A percentile compares a stretch with the other conserved stretches of the same genome.
Evolutionary conservation across 139 green algal species (phyloP).

Genomic region (Eudorina sp.): DNA sequence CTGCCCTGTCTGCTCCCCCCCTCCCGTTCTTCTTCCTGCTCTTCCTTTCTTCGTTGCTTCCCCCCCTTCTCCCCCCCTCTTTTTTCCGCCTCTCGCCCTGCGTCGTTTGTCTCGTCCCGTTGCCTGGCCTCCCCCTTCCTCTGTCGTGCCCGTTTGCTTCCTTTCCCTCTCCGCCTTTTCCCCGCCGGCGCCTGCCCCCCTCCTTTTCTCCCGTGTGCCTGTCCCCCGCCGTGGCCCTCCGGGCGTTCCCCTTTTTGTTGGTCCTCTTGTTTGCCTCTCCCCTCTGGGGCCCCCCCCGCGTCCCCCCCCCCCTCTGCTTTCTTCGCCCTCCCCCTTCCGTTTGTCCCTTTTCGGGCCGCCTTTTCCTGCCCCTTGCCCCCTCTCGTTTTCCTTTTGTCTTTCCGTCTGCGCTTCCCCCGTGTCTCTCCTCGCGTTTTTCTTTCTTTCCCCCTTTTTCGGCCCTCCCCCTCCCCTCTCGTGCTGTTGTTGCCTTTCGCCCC

Average conservation of each 20-base stretch:
- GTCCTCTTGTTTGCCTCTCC: background rate
- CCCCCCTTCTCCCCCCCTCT: background rate
- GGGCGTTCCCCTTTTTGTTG: no score
- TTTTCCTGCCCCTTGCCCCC: background rate
- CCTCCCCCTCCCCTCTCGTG: background rate
- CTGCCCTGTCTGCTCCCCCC: background rate
- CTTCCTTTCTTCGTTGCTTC: background rate
- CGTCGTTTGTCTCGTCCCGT: no score
- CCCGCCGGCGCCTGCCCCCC: background rate
- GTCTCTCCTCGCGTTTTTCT: background rate
- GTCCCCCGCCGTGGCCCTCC: no score
- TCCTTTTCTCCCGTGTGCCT: no score
- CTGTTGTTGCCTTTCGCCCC: no score
- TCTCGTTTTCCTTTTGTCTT: background rate
- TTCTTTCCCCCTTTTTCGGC: background rate
- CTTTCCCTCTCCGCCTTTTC: no score
- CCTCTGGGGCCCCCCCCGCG: background rate
- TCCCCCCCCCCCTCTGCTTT: background rate
- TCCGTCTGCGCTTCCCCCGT: background rate
- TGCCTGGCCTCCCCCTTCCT: no score
- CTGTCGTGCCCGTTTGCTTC: no score
- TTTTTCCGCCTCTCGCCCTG: background rate
- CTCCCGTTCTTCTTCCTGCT: background rate
- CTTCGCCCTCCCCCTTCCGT: background rate
- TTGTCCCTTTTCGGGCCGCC: background rate